Conservation (phyloP, 495 filamentous ascomycete genomes). For the Hypoxylon trugodes region DNA sequence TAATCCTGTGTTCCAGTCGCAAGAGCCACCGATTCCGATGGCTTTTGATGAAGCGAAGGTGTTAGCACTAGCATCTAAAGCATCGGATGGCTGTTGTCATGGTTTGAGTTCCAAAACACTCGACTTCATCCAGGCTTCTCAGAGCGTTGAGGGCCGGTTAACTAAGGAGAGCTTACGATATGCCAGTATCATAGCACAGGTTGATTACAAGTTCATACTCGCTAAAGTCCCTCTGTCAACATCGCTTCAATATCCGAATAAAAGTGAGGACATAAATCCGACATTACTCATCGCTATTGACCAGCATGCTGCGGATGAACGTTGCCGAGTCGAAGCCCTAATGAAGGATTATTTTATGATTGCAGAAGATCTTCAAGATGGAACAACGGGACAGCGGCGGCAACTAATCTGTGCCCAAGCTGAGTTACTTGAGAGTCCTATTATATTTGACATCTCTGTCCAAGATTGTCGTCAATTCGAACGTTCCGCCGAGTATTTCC, state of each 20-base stretch:
- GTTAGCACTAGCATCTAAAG: slow-evolving; percentile 41
- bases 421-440: slow-evolving; percentile 55
- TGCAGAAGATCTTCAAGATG: neutral
- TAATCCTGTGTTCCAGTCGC: slow-evolving; percentile 50
- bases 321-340: slow-evolving; percentile 80
- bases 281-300: slow-evolving; percentile 79
- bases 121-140: slow-evolving; percentile 25
- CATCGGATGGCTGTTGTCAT: slow-evolving; percentile 16
- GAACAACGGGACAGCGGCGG: slow-evolving; percentile 14
- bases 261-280: neutral
- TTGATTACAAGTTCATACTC: slow-evolving; percentile 91
- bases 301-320: slow-evolving; percentile 94
- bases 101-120: slow-evolving; percentile 35
- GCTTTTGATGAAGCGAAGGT: slow-evolving; percentile 41
- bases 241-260: neutral
- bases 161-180: slow-evolving; percentile 69
- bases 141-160: slow-evolving; percentile 61
- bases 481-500: slow-evolving; percentile 64
- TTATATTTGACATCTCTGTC: slow-evolving; percentile 67
- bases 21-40: slow-evolving; percentile 50
- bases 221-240: slow-evolving; percentile 57
- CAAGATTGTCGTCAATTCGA: slow-evolving; percentile 67
- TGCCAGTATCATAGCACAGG: slow-evolving; percentile 78
- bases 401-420: slow-evolving; percentile 25
- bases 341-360: slow-evolving; percentile 51